These are phyloP conservation scores for Simplicillium sp. DNA, from an alignment of 2,329 filamentous ascomycete genomes.

Conservation along the genomic window DNA sequence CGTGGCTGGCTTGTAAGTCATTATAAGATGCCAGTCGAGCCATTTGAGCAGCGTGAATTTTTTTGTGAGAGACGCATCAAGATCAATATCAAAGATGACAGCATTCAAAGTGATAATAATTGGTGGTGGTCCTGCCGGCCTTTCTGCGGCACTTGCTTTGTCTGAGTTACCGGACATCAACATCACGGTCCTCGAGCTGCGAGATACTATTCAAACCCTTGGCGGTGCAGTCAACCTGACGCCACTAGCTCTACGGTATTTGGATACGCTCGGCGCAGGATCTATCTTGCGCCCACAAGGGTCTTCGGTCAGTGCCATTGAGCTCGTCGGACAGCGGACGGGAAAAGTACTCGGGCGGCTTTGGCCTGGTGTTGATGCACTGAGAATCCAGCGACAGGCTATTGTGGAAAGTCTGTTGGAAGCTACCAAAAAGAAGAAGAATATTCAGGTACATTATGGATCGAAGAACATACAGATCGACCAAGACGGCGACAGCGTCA, in stretches of 20 bases:
- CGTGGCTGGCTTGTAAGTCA: too few species aligned
- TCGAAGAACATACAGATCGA: conserved; percentile 9
- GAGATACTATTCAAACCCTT: conserved; percentile 31
- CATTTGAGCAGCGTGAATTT: too few species aligned
- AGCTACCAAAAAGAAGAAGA: conserved; percentile 1
- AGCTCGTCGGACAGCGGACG: conserved; percentile 18
- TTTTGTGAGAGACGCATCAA: too few species aligned
- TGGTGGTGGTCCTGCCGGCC: conserved; percentile 40
- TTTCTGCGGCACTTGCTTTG: conserved; percentile 37
- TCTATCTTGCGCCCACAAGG: conserved; percentile 11
- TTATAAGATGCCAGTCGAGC: too few species aligned
- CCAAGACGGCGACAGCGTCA: conserved; percentile 6
- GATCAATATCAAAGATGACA: too few species aligned
- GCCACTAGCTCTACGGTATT: conserved; percentile 32
- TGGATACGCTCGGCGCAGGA: conserved; percentile 28
- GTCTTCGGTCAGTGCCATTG: conserved; percentile 12
- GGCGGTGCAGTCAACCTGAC: conserved; percentile 36
- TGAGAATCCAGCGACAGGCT: conserved; percentile 17
- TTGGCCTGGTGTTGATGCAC: conserved; percentile 13
- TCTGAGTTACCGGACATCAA: conserved; percentile 17
- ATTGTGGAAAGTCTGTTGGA: conserved; percentile 16
- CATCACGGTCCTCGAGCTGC: conserved; percentile 40
- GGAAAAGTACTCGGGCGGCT: conserved; percentile 13
- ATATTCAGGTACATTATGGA: conserved; percentile 10
- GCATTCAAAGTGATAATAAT: conserved; percentile 26